phyloP scores from a whole-genome alignment of 805 yeast genomes.

The Candida xiaguanensis region DNA sequence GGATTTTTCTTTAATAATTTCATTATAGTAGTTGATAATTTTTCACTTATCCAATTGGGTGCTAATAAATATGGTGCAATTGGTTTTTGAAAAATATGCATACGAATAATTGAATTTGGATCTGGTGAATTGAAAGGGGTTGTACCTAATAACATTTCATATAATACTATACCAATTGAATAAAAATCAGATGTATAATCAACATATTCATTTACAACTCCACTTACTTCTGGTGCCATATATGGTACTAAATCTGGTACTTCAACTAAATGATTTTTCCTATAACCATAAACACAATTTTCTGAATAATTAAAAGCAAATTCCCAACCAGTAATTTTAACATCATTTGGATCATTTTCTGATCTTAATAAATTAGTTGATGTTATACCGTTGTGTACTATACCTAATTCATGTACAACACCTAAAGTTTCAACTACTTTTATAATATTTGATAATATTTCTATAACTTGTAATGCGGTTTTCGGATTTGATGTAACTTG shows the following conservation, averaged over 20 bases:
- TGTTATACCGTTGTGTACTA: slow-evolving; percentile 48
- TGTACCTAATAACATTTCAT: slow-evolving; percentile 44
- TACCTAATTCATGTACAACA: slow-evolving; percentile 34
- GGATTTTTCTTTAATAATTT: slow-evolving; percentile 41
- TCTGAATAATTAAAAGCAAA: slow-evolving; percentile 43
- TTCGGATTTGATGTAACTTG: slow-evolving; percentile 13
- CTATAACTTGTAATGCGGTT: slow-evolving; percentile 15
- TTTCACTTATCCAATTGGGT: slow-evolving; percentile 22
- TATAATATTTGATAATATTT: slow-evolving; percentile 21
- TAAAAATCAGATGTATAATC: slow-evolving; percentile 49
- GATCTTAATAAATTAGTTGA: slow-evolving; percentile 25
- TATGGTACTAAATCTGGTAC: slow-evolving; percentile 41
- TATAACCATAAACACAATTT: slow-evolving; percentile 37
- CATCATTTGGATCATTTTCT: slow-evolving; percentile 21
- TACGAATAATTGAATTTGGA: slow-evolving; percentile 33
- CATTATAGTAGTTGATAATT: slow-evolving; percentile 34
- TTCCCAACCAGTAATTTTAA: slow-evolving; percentile 47
- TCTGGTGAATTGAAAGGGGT: slow-evolving; percentile 42
- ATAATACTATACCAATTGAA: slow-evolving; percentile 47
- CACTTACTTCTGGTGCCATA: slow-evolving; percentile 49
- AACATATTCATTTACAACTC: slow-evolving; percentile 32
- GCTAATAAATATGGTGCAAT: slow-evolving; percentile 33
- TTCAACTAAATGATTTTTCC: slow-evolving; percentile 36
- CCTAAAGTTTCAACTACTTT: slow-evolving; percentile 20
- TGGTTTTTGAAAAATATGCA: slow-evolving; percentile 41